Percentiles rank a stretch among this genome's conserved stretches.
Conservation (phyloP, 805 yeast genomes). For the Teunomyces stri region DNA sequence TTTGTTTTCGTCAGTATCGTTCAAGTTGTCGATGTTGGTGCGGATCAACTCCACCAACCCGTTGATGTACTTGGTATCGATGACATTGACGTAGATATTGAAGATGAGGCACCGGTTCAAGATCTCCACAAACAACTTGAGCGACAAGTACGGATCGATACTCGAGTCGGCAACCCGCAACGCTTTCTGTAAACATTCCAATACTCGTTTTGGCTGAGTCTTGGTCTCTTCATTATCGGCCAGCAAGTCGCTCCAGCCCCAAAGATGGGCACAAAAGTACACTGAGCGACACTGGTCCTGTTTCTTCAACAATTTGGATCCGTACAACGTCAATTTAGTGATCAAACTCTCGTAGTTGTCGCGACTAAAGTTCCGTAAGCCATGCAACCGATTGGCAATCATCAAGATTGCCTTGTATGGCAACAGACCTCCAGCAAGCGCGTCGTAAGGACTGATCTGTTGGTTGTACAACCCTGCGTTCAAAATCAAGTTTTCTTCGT, state of each 20-base stretch:
- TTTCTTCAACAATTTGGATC: constrained; percentile 83
- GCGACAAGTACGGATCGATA: constrained; percentile 70
- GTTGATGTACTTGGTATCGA: constrained; percentile 74
- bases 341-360: constrained; percentile 81
- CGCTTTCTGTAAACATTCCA: constrained; percentile 88
- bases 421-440: constrained; percentile 44
- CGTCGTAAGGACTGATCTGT: constrained; percentile 32
- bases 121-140: constrained; percentile 86
- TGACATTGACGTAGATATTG: constrained; percentile 58
- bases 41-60: constrained; percentile 82
- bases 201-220: constrained; percentile 57
- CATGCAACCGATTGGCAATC: constrained; percentile 46
- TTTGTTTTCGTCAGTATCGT: constrained; percentile 22
- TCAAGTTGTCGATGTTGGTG: constrained; percentile 54
- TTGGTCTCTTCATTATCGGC: constrained; percentile 23
- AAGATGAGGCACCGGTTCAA: constrained; percentile 82
- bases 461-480: constrained; percentile 12
- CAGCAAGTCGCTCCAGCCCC: constrained; percentile 70
- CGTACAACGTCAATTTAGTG: constrained; percentile 81
- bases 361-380: constrained; percentile 43
- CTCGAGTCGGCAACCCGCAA: constrained; percentile 91
- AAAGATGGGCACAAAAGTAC: constrained; percentile 81
- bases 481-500: constrained; percentile 57
- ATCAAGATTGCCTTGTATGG: constrained; percentile 49
- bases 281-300: constrained; percentile 95